Evolutionary conservation across 148 eudicot species (phyloP), one percentile per base, ranked within the genome.

Genomic region (Amaranthus palmeri): DNA sequence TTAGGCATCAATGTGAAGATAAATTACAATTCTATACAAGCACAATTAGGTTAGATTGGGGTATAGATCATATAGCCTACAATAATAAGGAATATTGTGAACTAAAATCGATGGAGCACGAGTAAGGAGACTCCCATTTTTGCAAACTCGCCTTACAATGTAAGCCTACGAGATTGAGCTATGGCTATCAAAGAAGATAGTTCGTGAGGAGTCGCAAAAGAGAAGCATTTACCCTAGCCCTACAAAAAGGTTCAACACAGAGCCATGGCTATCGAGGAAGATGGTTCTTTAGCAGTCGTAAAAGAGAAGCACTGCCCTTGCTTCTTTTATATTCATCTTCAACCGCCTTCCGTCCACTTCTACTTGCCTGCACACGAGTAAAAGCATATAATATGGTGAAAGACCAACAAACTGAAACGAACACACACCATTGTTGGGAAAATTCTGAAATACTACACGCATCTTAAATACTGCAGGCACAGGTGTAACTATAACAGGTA

Each of bases 131-230:
- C 54, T 69, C 55, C 36, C 46, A 49, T 74, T 49, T 53, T 46
- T 46, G 70, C 56, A 65, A 56, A 42, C 55, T 57, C 12, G 3
- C 54, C 25, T 54, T 48, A 12, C 73, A 74, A 11, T 61, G 14
- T 46, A 71, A 54, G 69, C 52, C 12, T 52, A 49, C 36, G 8
- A n/a, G 40, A 65, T 52, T 48, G 10, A 67, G 51, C 69, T 67
- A 55, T 58, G 53, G 52, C 44, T 70, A 74, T 54, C 74, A 69
- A 64, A 69, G 79, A 73, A 84, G 77, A 69, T 79, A 76, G 70
- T 72, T 81, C 70, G 73, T 85, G 61, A 90, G 85, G 75, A 87
- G 52, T 15, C 74, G 88, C 18, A 84, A 72, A 15, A 90, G 88
- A 54, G 88, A 74, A 51, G 75, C 77, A 82, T 25, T 78, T 86